Conservation (phyloP, 768 basidiomycete genomes). For the Coprinopsis sp. region DNA sequence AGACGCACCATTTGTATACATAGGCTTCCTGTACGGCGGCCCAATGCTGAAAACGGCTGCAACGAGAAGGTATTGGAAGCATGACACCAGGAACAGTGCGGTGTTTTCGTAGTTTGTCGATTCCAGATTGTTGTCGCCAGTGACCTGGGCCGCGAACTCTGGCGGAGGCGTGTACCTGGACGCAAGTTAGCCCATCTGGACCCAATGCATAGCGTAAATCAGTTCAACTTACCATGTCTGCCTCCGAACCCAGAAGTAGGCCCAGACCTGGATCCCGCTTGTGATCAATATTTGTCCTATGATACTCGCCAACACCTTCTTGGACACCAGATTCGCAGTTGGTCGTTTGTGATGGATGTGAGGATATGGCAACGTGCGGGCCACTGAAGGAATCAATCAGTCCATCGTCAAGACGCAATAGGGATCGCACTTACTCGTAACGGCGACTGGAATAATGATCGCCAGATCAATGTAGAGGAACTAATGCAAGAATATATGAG, state of each 20-base stretch:
- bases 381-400: slow-evolving; percentile 56
- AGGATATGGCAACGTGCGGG: slow-evolving; percentile 85
- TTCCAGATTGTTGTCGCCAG: slow-evolving; percentile 67
- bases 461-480: slow-evolving; percentile 98
- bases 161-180: slow-evolving; percentile 77
- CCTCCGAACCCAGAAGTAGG: slow-evolving; percentile 80
- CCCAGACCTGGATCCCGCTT: slow-evolving; percentile 76
- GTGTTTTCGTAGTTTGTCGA: slow-evolving; percentile 92
- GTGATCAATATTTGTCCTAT: slow-evolving; percentile 90
- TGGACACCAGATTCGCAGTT: slow-evolving; percentile 92
- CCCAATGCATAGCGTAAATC: neutral
- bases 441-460: slow-evolving; percentile 95
- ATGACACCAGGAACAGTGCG: slow-evolving; percentile 86
- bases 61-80: slow-evolving; percentile 97
- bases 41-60: slow-evolving; percentile 98
- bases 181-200: neutral
- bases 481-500: slow-evolving; percentile 31
- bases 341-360: slow-evolving; percentile 86
- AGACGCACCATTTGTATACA: slow-evolving; percentile 87
- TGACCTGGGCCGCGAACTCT: slow-evolving; percentile 34
- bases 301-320: slow-evolving; percentile 90
- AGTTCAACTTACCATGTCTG: slow-evolving; percentile 70
- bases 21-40: slow-evolving; percentile 90
- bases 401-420: neutral
- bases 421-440: slow-evolving; percentile 68